Percentiles rank a stretch among this genome's conserved stretches.
These are phyloP conservation scores for Brassica incana DNA, from an alignment of 345 rosid species.

Conservation along the genomic window DNA sequence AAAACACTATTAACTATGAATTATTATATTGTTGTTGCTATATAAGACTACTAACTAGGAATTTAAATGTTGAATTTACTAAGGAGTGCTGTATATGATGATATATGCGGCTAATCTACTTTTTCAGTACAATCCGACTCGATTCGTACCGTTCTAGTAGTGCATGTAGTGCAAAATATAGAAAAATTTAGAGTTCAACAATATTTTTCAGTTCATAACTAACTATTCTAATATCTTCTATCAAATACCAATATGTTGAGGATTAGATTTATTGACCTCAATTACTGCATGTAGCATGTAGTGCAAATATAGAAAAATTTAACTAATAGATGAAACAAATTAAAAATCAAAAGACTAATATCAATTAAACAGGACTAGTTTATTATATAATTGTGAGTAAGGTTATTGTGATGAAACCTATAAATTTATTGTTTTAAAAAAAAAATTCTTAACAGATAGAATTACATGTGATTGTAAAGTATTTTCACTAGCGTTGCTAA, in stretches of 20 bases:
- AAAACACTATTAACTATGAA: background rate
- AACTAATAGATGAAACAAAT: background rate
- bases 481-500: conserved; percentile 14
- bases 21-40: background rate
- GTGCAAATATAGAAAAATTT: background rate
- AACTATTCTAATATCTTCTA: background rate
- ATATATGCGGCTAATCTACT: background rate
- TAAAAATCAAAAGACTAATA: background rate
- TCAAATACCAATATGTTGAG: background rate
- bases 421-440: background rate
- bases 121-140: background rate
- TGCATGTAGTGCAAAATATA: too few species aligned
- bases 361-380: background rate
- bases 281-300: background rate
- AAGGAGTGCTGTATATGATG: background rate
- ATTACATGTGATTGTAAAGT: conserved; percentile 25
- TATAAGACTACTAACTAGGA: background rate
- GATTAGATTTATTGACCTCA: background rate
- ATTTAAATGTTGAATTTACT: background rate
- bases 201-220: too few species aligned
- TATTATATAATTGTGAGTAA: background rate
- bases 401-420: background rate
- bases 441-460: background rate
- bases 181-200: too few species aligned
- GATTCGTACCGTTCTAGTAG: background rate